phyloP scores from a whole-genome alignment of 78 protist genomes.

The Speleostelium caveatum region DNA sequence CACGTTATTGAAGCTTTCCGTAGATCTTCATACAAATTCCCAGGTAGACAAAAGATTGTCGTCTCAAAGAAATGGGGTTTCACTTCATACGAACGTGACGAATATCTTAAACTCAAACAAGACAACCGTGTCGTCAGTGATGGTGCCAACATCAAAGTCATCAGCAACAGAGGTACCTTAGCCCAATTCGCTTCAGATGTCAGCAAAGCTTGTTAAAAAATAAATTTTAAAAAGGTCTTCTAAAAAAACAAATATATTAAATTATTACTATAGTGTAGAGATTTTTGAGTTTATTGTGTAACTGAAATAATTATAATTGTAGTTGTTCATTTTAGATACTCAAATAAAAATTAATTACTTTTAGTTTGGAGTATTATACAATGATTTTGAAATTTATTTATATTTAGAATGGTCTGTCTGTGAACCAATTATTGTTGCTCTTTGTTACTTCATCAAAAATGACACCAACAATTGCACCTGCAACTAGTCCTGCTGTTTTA shows the following conservation, averaged over 20 bases:
- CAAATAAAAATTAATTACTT: no score
- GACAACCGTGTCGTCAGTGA: conserved; percentile 87
- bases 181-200: conserved; percentile 40
- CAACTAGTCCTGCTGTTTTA: background rate
- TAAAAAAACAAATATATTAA: no score
- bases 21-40: conserved; percentile 99
- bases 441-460: background rate
- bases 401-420: no score
- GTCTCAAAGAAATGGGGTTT: conserved; percentile 98
- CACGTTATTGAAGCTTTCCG: conserved; percentile 98
- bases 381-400: no score
- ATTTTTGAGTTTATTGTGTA: no score
- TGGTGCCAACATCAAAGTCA: conserved; percentile 89
- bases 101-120: conserved; percentile 83
- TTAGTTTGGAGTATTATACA: no score
- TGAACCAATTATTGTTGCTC: no score
- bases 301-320: no score
- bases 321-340: no score
- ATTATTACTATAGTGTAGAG: no score
- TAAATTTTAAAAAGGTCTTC: no score
- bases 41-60: conserved; percentile 98
- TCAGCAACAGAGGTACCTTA: conserved; percentile 89
- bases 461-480: background rate
- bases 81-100: conserved; percentile 93
- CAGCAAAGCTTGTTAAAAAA: conserved; percentile 6